phyloP scores from a whole-genome alignment of 306 rosid species.

The Malus fusca region DNA sequence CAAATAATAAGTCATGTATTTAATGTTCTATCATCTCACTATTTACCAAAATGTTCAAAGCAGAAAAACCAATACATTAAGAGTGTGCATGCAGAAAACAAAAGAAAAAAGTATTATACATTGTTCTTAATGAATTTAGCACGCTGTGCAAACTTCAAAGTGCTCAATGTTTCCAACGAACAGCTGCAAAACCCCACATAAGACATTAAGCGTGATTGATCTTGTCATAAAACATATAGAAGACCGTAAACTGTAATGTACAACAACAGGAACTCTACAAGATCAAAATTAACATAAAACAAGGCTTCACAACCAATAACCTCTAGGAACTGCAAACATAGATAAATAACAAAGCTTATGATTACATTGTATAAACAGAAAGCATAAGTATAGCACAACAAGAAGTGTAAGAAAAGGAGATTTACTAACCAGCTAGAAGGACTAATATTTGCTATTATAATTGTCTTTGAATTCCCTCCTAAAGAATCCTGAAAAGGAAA shows the following conservation, averaged over 20 bases:
- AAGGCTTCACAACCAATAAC: not conserved
- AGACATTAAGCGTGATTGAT: not conserved
- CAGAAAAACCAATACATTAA: not conserved
- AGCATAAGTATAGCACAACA: not conserved
- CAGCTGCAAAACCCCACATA: slow-evolving; percentile 57
- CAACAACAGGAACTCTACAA: not conserved
- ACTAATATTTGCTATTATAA: slow-evolving; percentile 82
- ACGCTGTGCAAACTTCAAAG: slow-evolving; percentile 94
- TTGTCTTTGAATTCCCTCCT: slow-evolving; percentile 92
- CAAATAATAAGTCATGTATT: not conserved
- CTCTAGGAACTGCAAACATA: not conserved
- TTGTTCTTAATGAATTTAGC: slow-evolving; percentile 94
- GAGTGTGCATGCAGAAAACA: not conserved
- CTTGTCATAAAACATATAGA: not conserved
- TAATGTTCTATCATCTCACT: not conserved
- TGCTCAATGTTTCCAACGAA: slow-evolving; percentile 94
- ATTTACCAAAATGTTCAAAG: not conserved
- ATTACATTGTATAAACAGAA: not conserved
- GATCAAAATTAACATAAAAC: not conserved
- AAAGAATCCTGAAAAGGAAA: slow-evolving; percentile 79
- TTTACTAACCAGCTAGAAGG: slow-evolving; percentile 82
- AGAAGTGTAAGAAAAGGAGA: not conserved
- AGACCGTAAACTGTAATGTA: not conserved
- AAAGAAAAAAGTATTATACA: slow-evolving; percentile 35
- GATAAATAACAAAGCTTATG: not conserved